Conservation (phyloP, 495 filamentous ascomycete species). For the Hyphodiscus hymeniophilus region DNA sequence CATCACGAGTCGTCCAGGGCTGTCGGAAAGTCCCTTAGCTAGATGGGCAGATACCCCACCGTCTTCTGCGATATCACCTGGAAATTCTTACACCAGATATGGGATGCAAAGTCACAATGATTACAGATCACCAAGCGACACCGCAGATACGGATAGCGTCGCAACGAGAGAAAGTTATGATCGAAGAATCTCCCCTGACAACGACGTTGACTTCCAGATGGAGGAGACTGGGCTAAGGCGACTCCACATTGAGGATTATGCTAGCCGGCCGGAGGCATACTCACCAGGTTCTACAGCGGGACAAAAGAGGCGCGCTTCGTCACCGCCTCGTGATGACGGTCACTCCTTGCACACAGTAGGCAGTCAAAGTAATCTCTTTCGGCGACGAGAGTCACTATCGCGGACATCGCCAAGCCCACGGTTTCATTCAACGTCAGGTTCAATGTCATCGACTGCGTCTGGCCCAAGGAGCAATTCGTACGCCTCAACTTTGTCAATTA, state of each 20-base stretch:
- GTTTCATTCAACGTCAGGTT: conserved; percentile 54
- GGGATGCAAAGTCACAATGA: conserved; percentile 29
- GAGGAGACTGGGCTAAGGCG: conserved; percentile 56
- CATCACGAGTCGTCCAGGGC: conserved; percentile 26
- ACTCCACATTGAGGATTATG: conserved; percentile 52
- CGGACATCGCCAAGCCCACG: conserved; percentile 50
- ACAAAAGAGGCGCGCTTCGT: conserved; percentile 74
- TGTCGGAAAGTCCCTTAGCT: conserved; percentile 33
- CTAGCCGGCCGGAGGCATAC: conserved; percentile 34
- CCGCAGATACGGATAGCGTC: conserved; percentile 31
- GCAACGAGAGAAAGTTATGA: conserved; percentile 45
- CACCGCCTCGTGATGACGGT: conserved; percentile 65
- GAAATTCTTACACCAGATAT: conserved; percentile 23
- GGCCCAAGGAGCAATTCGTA: conserved; percentile 66
- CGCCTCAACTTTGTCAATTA: conserved; percentile 58
- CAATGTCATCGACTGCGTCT: conserved; percentile 67
- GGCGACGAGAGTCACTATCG: conserved; percentile 55
- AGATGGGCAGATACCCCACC: conserved; percentile 35
- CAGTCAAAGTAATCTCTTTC: conserved; percentile 56
- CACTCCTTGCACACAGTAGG: conserved; percentile 43
- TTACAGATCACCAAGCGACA: conserved; percentile 43
- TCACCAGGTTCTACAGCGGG: conserved; percentile 39
- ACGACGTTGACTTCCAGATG: conserved; percentile 57
- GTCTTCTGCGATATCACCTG: conserved; percentile 42
- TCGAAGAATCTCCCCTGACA: conserved; percentile 38